phyloP scores from a whole-genome alignment of 2,329 filamentous ascomycete species.

The Fusarium sp. region DNA sequence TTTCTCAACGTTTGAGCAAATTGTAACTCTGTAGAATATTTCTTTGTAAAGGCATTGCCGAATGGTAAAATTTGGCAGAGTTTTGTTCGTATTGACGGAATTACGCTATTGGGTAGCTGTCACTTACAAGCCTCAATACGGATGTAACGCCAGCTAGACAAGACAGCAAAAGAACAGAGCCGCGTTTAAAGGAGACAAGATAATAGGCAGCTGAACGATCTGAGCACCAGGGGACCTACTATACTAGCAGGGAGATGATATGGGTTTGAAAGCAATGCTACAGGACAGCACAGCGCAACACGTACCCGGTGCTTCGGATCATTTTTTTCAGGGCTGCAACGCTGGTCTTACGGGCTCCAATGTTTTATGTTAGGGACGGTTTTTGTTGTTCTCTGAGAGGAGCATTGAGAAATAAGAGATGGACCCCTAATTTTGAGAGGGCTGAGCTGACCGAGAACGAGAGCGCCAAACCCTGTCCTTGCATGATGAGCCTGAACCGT shows the following conservation, averaged over 20 bases:
- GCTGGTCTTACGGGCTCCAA: constrained; percentile 31
- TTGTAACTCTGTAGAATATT: neutral
- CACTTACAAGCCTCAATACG: constrained; percentile 39
- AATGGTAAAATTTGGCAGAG: constrained; percentile 18
- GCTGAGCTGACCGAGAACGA: constrained; percentile 25
- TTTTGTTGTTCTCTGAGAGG: neutral
- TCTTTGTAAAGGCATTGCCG: constrained; percentile 1
- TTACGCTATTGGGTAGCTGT: constrained; percentile 30
- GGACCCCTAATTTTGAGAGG: constrained; percentile 29
- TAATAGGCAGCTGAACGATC: constrained; percentile 16
- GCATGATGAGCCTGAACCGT: constrained; percentile 45
- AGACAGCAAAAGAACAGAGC: constrained; percentile 21
- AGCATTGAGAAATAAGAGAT: neutral
- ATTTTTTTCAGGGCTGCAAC: constrained; percentile 19
- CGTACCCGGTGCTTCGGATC: constrained; percentile 42
- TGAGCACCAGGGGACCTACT: constrained; percentile 21
- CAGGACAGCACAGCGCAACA: constrained; percentile 25
- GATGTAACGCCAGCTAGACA: constrained; percentile 14
- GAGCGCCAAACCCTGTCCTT: constrained; percentile 36
- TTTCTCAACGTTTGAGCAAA: neutral
- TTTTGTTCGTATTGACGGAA: constrained; percentile 14
- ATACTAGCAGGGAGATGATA: constrained; percentile 11
- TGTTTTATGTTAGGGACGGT: too few species aligned
- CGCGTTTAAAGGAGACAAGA: constrained; percentile 6
- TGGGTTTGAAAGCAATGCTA: constrained; percentile 5